Evolutionary conservation across 805 yeast genomes (phyloP), one percentile per base, ranked within the genome.

Genomic region (Pichia eremophila): DNA sequence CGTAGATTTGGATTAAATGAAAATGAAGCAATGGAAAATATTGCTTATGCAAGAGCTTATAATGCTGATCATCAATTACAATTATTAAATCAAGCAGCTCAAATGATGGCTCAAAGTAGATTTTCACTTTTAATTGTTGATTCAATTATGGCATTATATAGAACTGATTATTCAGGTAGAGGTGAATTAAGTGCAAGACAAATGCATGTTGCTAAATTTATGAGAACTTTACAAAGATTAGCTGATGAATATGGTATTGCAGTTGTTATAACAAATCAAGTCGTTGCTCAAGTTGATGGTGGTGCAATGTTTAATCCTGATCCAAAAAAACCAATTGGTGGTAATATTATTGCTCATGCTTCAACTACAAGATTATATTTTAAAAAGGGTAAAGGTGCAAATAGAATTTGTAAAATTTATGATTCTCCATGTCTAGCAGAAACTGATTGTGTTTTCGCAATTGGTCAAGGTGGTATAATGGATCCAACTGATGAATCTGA

Each of bases 231-330:
- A 51, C 98, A 93, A 65, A 71, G 96, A 57, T 74, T 93, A 46
- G 98, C 98, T 0, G 99, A 93, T 66, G 98, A 91, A 69, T 93
- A 86, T 67, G 99, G 99, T 41, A 88, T 93, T 48, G 99, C 98
- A 0, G 96, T 91, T 10, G 89, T 93, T 8, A 88, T 93, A 41
- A 85, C 95, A 2, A 93, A 93, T 67, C 99, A 93, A 66, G 99
- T 93, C 22, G 96, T 88, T 8, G 97, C 98, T 5, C 97, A 90
- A 66, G 99, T 93, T 18, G 99, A 93, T 61, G 81, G 81, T n/a
- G 95, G 95, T 59, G 74, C 78, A 28, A 69, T 79, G 70, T 90
- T 81, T 64, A 89, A 90, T 57, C 95, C 96, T 1, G 99, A 93
- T 65, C 97, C 98, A 15, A 93, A 93, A 65, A 93, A 93, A 65